Evolutionary conservation across 2,329 filamentous ascomycete genomes (phyloP).

Genomic region (Neonectria magnoliae): DNA sequence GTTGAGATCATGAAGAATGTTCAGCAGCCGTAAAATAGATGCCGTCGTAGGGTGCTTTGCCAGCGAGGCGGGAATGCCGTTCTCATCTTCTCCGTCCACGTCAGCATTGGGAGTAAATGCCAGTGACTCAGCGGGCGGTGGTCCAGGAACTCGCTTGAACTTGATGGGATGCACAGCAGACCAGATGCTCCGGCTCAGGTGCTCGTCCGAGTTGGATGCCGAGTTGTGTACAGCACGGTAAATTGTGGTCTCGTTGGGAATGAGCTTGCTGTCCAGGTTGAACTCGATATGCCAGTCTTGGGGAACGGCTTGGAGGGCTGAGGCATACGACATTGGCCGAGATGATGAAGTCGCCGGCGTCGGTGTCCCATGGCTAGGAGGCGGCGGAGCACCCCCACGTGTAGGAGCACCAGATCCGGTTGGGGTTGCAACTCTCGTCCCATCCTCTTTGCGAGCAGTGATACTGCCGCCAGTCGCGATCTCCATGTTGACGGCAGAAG

Average conservation of each 20-base stretch:
- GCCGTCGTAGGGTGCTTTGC: slow-evolving; percentile 85
- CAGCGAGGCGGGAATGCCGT: slow-evolving; percentile 79
- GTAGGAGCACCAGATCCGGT: slow-evolving; percentile 62
- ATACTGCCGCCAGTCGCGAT: slow-evolving; percentile 87
- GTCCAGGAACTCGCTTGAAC: slow-evolving; percentile 86
- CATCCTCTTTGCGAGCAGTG: slow-evolving; percentile 91
- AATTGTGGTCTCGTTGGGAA: slow-evolving; percentile 92
- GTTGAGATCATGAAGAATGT: slow-evolving; percentile 92
- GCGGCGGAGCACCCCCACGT: slow-evolving; percentile 54
- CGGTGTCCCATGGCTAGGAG: slow-evolving; percentile 55
- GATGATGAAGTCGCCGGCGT: slow-evolving; percentile 66
- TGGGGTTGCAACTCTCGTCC: slow-evolving; percentile 85
- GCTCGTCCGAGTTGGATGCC: slow-evolving; percentile 65
- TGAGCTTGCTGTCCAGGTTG: slow-evolving; percentile 82
- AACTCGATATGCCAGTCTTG: slow-evolving; percentile 99
- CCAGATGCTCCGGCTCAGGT: slow-evolving; percentile 83
- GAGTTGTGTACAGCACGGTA: slow-evolving; percentile 89
- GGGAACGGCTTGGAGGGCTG: slow-evolving; percentile 80
- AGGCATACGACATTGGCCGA: slow-evolving; percentile 82
- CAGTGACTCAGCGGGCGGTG: slow-evolving; percentile 77
- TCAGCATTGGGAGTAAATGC: slow-evolving; percentile 65
- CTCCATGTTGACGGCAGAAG: slow-evolving; percentile 91
- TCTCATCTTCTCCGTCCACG: slow-evolving; percentile 62
- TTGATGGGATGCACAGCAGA: slow-evolving; percentile 90
- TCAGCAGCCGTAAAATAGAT: slow-evolving; percentile 86